Base-by-base conservation (phyloP, 768 basidiomycete species). In the Tricholoma bakamatsutake region DNA sequence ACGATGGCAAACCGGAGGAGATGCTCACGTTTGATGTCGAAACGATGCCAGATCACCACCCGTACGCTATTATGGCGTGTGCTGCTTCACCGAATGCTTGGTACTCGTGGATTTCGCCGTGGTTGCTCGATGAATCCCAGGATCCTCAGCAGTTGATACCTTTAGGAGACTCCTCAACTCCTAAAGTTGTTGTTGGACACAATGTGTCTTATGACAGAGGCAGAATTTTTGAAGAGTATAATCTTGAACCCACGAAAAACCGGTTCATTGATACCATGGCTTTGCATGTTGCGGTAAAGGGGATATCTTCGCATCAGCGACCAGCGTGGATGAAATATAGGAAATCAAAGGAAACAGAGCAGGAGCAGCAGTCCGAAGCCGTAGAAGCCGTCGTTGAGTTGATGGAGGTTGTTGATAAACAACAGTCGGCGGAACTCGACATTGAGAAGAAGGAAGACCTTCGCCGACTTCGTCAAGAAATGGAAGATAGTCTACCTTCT, bases 101-200 rank as follows among this genome's bases (percentile, higher is more conserved):
- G 96, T 99, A 98, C 66, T 82, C 83, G 3, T 99, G 97, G 95
- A 83, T 97, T 58, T 94, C 91, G 0, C 97, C 97, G 0, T 96
- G 93, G 93, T 70, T 97, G 9, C 77, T 94, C 4, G 81, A 80
- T 12, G 75, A 85, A 50, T 73, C 82, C 17, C 66, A 71, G 0
- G 69, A 75, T 55, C 73, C 77, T 8, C 73, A 82, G 43, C 91
- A 95, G 30, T 75, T 96, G 52, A 83, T 95, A 50, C 85, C 93
- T 0, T 57, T 95, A 2, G 90, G 91, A 1, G 71, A 79, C 52
- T 69, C 81, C 9, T 57, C 66, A 10, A 59, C 67, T 0, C 75
- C 86, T 1, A 80, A 85, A 12, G 66, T 98, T 30, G 74, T 98
- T 24, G 85, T 98, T 30, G 96, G 97, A 2, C 97, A 99, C 70